Percentiles rank a stretch among this genome's conserved stretches.
These are phyloP conservation scores for Metschnikowia corniflorae DNA, from an alignment of 805 yeast species.

Conservation along the genomic window DNA sequence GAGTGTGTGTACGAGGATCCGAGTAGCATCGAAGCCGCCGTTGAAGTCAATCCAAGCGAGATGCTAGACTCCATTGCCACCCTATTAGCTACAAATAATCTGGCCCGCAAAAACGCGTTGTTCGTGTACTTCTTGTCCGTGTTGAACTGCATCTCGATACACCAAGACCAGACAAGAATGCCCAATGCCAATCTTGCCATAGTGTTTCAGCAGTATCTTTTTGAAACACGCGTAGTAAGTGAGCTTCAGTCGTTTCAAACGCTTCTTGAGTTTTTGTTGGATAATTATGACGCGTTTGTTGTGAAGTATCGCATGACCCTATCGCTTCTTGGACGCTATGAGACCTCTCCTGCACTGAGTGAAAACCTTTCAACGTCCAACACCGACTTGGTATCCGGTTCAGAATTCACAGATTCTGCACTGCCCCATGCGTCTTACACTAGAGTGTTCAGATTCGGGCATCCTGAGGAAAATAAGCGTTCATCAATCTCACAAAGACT, in stretches of 20 bases:
- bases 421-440: conserved; percentile 11
- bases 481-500: conserved; percentile 19
- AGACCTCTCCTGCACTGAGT: conserved; percentile 7
- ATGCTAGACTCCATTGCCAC: conserved; percentile 15
- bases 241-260: conserved; percentile 13
- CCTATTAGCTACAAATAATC: conserved; percentile 14
- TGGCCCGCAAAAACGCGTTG: conserved; percentile 15
- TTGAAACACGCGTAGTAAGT: conserved; percentile 15
- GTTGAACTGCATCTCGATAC: conserved; percentile 16
- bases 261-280: conserved; percentile 18
- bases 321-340: conserved; percentile 10
- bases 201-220: conserved; percentile 32
- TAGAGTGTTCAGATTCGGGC: conserved; percentile 3
- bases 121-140: conserved; percentile 19
- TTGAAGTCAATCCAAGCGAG: conserved; percentile 2
- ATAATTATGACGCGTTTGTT: conserved; percentile 13
- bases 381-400: conserved; percentile 10
- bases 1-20: conserved; percentile 9
- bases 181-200: conserved; percentile 26
- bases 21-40: conserved; percentile 7
- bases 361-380: conserved; percentile 7
- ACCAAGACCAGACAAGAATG: conserved; percentile 26
- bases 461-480: conserved; percentile 12
- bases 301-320: conserved; percentile 8
- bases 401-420: conserved; percentile 17